These are phyloP conservation scores for Endoconidiophora laricicola DNA, from an alignment of 2,329 filamentous ascomycete genomes.

Conservation along the genomic window DNA sequence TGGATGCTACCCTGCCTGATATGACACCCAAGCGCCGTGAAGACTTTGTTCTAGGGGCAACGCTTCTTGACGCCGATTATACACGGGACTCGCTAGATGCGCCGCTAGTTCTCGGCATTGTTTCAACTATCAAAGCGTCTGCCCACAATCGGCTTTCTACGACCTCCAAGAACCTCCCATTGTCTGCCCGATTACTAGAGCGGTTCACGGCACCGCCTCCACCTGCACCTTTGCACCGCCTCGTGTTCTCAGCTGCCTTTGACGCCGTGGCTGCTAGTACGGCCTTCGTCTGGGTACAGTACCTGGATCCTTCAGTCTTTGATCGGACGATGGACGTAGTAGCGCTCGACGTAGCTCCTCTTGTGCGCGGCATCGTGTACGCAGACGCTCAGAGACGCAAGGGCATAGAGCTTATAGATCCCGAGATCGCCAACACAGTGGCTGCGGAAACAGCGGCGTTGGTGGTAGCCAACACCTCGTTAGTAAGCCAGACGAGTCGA, in stretches of 20 bases:
- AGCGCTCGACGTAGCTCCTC: slow-evolving; percentile 68
- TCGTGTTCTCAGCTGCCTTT: slow-evolving; percentile 29
- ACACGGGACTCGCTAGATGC: slow-evolving; percentile 6
- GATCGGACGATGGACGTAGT: slow-evolving; percentile 54
- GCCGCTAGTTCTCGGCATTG: background rate
- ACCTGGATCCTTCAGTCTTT: slow-evolving; percentile 54
- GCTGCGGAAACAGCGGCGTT: background rate
- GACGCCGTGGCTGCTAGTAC: slow-evolving; percentile 37
- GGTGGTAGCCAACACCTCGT: background rate
- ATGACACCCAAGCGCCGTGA: slow-evolving; percentile 31
- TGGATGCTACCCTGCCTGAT: slow-evolving; percentile 49
- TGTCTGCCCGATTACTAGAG: slow-evolving; percentile 16
- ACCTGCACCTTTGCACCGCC: slow-evolving; percentile 12
- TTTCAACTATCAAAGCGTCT: slow-evolving; percentile 4
- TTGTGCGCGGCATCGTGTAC: slow-evolving; percentile 68
- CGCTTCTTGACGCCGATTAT: slow-evolving; percentile 30
- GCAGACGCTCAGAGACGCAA: slow-evolving; percentile 54
- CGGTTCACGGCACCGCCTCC: slow-evolving; percentile 1
- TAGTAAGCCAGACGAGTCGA: slow-evolving; percentile 27
- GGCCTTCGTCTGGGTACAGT: slow-evolving; percentile 4
- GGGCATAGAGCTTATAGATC: too few relatives aligned
- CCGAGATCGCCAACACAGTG: too few relatives aligned
- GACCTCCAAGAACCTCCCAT: slow-evolving; percentile 13
- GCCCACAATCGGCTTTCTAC: background rate
- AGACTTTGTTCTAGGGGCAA: slow-evolving; percentile 33